Evolutionary conservation across 2,329 filamentous ascomycete species (phyloP).

Genomic region (Colletotrichum tofieldiae): DNA sequence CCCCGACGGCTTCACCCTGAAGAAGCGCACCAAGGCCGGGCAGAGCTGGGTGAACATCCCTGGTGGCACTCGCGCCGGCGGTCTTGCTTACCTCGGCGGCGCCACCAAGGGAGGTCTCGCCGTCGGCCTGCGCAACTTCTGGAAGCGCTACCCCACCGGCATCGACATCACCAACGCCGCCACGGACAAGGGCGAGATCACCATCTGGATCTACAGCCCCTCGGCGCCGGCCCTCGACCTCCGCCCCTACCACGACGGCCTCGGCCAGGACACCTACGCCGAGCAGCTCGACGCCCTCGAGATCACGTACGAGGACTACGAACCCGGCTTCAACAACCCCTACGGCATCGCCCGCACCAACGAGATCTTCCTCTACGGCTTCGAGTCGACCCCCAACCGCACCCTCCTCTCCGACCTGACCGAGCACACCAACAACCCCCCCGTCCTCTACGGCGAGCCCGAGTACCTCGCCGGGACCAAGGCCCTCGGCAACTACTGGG

Average conservation of each 20-base stretch:
- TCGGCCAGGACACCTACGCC: conserved; percentile 69
- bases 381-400: conserved; percentile 66
- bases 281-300: conserved; percentile 73
- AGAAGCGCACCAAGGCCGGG: conserved; percentile 72
- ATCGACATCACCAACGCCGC: conserved; percentile 69
- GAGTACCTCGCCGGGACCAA: conserved; percentile 66
- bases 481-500: conserved; percentile 71
- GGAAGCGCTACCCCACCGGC: conserved; percentile 74
- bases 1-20: conserved; percentile 73
- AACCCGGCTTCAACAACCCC: conserved; percentile 68
- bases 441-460: conserved; percentile 64
- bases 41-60: conserved; percentile 73
- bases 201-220: conserved; percentile 74
- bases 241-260: conserved; percentile 70
- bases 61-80: conserved; percentile 69
- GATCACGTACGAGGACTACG: conserved; percentile 76
- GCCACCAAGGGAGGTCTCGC: conserved; percentile 72
- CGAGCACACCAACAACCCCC: conserved; percentile 65
- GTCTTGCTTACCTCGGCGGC: conserved; percentile 72
- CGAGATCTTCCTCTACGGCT: conserved; percentile 69
- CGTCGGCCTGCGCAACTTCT: conserved; percentile 72
- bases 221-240: conserved; percentile 69
- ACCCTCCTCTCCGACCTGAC: conserved; percentile 62
- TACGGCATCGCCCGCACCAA: conserved; percentile 72
- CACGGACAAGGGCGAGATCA: conserved; percentile 66